Evolutionary conservation across 805 yeast genomes (phyloP), one percentile per base, ranked within the genome.

Genomic region (Hanseniaspora vineae): DNA sequence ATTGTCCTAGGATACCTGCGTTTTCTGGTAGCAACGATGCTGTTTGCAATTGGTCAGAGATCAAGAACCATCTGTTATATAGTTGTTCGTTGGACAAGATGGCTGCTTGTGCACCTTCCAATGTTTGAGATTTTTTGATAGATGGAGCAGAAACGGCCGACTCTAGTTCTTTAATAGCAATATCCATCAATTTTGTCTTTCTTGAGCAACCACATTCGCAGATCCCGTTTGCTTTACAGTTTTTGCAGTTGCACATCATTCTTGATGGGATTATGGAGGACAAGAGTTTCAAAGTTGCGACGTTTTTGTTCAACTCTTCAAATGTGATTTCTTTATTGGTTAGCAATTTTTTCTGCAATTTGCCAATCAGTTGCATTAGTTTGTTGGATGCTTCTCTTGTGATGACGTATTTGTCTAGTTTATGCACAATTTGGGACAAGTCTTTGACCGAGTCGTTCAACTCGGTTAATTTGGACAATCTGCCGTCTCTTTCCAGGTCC

Each of bases 1-100:
- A 64, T 65, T 92, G 96, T 31, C 96, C 97, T 56, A 90, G 76
- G 47, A 92, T 75, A 59, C 98, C 98, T 23, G 98, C 95, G 59
- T 90, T 85, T 56, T 94, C 95, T 48, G 97, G 97, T 52, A 89
- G 76, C 56, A 92, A 69, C 4, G 96, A 80, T 8, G 94, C 89
- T 31, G 87, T 78, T 65, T 95, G 81, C 60, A 92, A 77, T 67
- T 90, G 95, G 14, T 94, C 92, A 19, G 75, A 80, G 50, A 92
- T 72, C 47, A 80, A 68, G 53, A 79, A 77, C 85, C 95, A 86
- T 58, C 95, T 79, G 39, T 84, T 72, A 51, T 82, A 73, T 43
- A 88, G 71, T 66, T 88, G 96, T 29, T 87, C 75, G 52, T 76
- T 79, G 13, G 94, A 78, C 53, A 89, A 70, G 29, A 90, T 77